Evolutionary conservation across 805 yeast species (phyloP), one percentile per base, ranked within the genome.

Genomic region (Saccharomycopsis capsularis): DNA sequence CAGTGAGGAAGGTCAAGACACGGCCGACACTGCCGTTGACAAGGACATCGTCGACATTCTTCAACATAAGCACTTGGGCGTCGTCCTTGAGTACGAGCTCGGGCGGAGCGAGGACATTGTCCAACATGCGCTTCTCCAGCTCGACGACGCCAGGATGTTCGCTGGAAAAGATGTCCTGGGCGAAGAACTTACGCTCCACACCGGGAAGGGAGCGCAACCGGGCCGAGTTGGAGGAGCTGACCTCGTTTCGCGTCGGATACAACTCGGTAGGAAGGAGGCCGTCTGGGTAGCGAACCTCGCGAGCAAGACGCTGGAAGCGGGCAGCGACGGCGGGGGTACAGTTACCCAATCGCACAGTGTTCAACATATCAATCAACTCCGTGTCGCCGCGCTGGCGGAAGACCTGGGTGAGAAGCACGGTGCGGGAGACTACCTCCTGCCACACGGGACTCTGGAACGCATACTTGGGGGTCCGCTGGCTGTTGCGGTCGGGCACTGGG

Each of bases 41-140:
- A 35, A 93, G 68, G 2, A 71, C 66, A 7, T 79, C 83, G 55
- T 86, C 90, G 25, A 76, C 72, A 62, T 93, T 93, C 58, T 85
- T 87, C 56, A 93, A 67, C 73, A 87, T 80, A 96, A 93, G 90
- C 1, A 93, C 97, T 64, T 93, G 99, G 0, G 96, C 95, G 34
- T 87, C 88, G 47, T 78, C 81, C 62, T 90, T 91, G 55, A 93
- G 67, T 2, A 68, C 71, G 15, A 93, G 60, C 4, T 57, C 60
- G 50, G 74, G 72, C 24, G 82, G 85, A 40, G 93, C 95, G 84
- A 90, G 81, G 36, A 87, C 69, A 3, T 68, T 63, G 19, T 82
- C 81, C 44, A 82, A 63, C 50, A 68, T 59, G 30, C 66, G 62
- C 18, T 61, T 50, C 34, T 57, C 57, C 52, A 58, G 16, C 38